Evolutionary conservation across 129 eudicot genomes (phyloP).

Genomic region (Kitagawia praeruptora): DNA sequence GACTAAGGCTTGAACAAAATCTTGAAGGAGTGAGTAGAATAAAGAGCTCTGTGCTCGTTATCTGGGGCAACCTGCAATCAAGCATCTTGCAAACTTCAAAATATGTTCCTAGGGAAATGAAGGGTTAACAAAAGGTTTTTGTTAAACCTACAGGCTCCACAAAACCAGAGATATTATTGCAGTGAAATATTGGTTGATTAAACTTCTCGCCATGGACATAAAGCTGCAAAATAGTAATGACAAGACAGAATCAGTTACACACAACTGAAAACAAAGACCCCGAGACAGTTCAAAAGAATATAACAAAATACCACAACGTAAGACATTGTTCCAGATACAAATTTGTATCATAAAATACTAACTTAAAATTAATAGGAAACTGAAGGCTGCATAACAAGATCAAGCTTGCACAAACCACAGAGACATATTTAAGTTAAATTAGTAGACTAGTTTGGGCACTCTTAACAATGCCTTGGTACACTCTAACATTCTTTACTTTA

Average conservation of each 20-base stretch:
- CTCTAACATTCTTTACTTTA: too few species aligned
- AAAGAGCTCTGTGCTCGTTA: too few species aligned
- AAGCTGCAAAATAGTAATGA: conserved; percentile 43
- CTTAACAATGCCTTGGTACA: background rate
- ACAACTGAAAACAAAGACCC: background rate
- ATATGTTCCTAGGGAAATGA: too few species aligned
- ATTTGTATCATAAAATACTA: background rate
- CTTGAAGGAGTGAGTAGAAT: too few species aligned
- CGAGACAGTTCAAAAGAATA: background rate
- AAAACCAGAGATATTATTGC: conserved; percentile 96
- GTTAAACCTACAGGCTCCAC: too few species aligned
- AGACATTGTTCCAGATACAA: background rate
- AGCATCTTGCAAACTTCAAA: too few species aligned
- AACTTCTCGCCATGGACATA: too few species aligned
- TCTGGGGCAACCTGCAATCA: too few species aligned
- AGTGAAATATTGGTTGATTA: conserved; percentile 86
- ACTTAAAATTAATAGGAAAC: background rate
- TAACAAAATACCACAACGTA: too few species aligned
- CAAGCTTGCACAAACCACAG: background rate
- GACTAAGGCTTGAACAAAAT: too few species aligned
- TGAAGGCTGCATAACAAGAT: background rate
- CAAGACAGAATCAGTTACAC: background rate
- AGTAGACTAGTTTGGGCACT: background rate
- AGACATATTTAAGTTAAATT: background rate
- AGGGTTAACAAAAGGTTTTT: too few species aligned